phyloP scores from a whole-genome alignment of 78 protist genomes.

The Chrysochromulina tobinii region DNA sequence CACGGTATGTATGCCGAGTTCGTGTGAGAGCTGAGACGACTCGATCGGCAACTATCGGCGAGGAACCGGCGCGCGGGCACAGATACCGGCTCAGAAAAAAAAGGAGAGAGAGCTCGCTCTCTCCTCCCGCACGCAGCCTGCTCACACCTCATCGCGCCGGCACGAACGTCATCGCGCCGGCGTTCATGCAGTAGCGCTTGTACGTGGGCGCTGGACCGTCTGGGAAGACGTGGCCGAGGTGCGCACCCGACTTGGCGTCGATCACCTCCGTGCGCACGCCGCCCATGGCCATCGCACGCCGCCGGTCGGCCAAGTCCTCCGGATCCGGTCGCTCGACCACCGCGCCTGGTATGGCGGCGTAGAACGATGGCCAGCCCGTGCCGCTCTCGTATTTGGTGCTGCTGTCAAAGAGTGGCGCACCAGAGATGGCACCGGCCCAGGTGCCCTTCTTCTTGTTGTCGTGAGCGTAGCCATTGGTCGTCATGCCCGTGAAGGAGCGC shows the following conservation, averaged over 20 bases:
- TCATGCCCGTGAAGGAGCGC: slow-evolving; percentile 1
- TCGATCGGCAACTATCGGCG: too few species aligned
- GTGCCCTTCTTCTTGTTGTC: background rate
- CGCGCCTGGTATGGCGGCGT: background rate
- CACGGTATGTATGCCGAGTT: too few species aligned
- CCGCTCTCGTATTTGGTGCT: background rate
- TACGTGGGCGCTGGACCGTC: background rate
- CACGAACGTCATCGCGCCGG: background rate
- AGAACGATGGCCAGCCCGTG: slow-evolving; percentile 5
- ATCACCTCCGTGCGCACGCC: background rate
- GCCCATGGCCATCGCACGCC: background rate
- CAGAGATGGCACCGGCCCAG: background rate
- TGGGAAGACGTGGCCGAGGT: background rate
- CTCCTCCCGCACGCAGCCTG: background rate
- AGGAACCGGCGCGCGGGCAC: too few species aligned
- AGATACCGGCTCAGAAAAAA: too few species aligned
- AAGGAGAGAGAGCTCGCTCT: too few species aligned
- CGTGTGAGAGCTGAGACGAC: too few species aligned
- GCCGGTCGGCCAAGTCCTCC: background rate
- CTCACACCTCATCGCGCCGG: background rate
- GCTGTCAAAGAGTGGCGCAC: background rate
- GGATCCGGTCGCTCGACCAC: background rate
- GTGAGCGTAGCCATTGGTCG: background rate
- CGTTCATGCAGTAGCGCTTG: slow-evolving; percentile 12
- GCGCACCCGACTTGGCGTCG: background rate